These are phyloP conservation scores for Pythium periplocum DNA, from an alignment of 352 stramenopile genomes.

Conservation along the genomic window DNA sequence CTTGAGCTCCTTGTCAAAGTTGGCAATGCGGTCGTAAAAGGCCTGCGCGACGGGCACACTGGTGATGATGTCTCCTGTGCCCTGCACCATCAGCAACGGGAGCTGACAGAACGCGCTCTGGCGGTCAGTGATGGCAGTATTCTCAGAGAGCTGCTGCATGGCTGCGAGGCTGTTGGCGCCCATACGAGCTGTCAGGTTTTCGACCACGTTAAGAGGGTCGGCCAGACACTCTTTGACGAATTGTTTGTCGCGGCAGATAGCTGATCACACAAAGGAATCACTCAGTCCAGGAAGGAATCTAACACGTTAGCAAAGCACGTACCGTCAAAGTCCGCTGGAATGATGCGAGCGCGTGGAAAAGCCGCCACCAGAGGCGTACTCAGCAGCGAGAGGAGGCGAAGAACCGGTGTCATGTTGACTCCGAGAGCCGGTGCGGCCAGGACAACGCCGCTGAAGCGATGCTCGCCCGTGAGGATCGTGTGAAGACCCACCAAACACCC, in stretches of 20 bases:
- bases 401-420: slow-evolving; percentile 43
- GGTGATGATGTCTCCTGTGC: slow-evolving; percentile 40
- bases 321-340: slow-evolving; percentile 43
- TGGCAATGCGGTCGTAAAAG: slow-evolving; percentile 40
- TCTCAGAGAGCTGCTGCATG: slow-evolving; percentile 16
- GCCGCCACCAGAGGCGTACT: slow-evolving; percentile 34
- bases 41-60: slow-evolving; percentile 26
- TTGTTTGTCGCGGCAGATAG: slow-evolving; percentile 23
- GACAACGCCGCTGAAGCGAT: slow-evolving; percentile 41
- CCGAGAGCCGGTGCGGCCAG: slow-evolving; percentile 53
- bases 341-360: slow-evolving; percentile 36
- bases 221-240: slow-evolving; percentile 50
- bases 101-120: slow-evolving; percentile 20
- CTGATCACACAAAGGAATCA: slow-evolving; percentile 1
- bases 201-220: slow-evolving; percentile 44
- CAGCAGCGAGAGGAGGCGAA: slow-evolving; percentile 37
- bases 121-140: slow-evolving; percentile 9
- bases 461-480: slow-evolving; percentile 37
- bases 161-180: slow-evolving; percentile 23
- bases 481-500: slow-evolving; percentile 57
- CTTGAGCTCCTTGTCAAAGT: slow-evolving; percentile 58
- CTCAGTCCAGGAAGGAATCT: no score
- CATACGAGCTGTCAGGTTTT: slow-evolving; percentile 37
- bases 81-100: slow-evolving; percentile 35
- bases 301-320: background rate